Base-by-base conservation (phyloP, 345 rosid species). In the Arabidopsis suecica region DNA sequence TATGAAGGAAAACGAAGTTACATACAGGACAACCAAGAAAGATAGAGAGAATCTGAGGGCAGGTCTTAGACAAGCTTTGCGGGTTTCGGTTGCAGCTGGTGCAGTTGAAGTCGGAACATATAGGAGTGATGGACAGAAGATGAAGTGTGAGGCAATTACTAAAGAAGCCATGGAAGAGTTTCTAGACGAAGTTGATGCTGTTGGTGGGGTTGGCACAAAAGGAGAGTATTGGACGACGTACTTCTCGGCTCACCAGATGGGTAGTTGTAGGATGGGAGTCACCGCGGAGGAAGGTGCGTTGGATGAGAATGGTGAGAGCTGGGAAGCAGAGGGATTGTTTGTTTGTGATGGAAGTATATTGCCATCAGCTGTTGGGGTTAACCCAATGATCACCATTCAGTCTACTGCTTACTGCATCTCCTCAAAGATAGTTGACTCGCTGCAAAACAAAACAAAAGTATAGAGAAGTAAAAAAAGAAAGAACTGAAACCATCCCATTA, bases 301-400 rank as follows among this genome's bases (percentile, higher is more conserved):
- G 22, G 89, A 87, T 71, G 83, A 73, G 75, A 80, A 79, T 2
- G 88, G 91, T 9, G 89, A 88, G 84, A 87, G 84, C 44, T 88
- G 91, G 91, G 93, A 88, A 80, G 87, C 93, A 14, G 78, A 84
- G 41, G 86, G 87, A 5, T 49, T 88, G 33, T 88, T 81, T 68
- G 88, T 87, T 1, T 88, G 93, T 9, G 93, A 85, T 32, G 84
- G 83, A 7, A 87, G 91, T 71, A 81, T 86, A n/a, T 78, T 88
- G 63, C 93, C 93, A 0, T 76, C 79, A 23, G 93, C 91, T 16
- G 74, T 87, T 33, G 93, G 93, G 9, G 88, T 88, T 2, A 87
- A 87, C 50, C 93, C 93, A 13, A 88, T 87, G 91, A 83, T 88
- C 77, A 87, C 93, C 7, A 77, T 88, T 69, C 82, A 87, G 83